Conservation (phyloP, 345 rosid genomes). For the Iberis pinnata region DNA sequence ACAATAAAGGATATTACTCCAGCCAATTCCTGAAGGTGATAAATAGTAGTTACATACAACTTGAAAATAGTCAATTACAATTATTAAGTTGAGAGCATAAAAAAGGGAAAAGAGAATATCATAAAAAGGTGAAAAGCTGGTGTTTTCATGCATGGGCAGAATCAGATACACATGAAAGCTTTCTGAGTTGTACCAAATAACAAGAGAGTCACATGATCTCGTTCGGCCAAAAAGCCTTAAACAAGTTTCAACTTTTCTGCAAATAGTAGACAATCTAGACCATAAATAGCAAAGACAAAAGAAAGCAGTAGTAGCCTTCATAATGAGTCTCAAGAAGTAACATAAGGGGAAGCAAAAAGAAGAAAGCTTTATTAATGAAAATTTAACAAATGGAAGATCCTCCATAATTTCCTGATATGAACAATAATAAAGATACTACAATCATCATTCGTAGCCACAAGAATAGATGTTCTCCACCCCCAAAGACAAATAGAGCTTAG, state of each 20-base stretch:
- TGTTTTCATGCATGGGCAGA: not conserved
- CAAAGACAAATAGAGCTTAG: constrained; percentile 7
- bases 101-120: not conserved
- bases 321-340: constrained; percentile 13
- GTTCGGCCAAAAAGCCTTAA: not conserved
- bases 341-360: constrained; percentile 10
- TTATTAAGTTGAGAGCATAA: constrained; percentile 1
- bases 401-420: constrained; percentile 20
- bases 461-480: no score
- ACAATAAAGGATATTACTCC: no score
- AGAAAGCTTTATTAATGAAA: constrained; percentile 15
- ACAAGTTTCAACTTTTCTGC: constrained; percentile 6
- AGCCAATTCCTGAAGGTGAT: no score
- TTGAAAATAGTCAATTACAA: no score
- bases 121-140: not conserved
- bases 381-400: constrained; percentile 2
- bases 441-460: no score
- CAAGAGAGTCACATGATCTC: constrained; percentile 4
- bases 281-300: constrained; percentile 14
- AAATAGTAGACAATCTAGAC: constrained; percentile 11
- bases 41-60: no score
- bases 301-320: not conserved
- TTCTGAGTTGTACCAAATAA: not conserved
- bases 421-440: constrained; percentile 18
- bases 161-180: not conserved